phyloP scores from a whole-genome alignment of 2,329 filamentous ascomycete genomes.

The Clonostachys rosea region DNA sequence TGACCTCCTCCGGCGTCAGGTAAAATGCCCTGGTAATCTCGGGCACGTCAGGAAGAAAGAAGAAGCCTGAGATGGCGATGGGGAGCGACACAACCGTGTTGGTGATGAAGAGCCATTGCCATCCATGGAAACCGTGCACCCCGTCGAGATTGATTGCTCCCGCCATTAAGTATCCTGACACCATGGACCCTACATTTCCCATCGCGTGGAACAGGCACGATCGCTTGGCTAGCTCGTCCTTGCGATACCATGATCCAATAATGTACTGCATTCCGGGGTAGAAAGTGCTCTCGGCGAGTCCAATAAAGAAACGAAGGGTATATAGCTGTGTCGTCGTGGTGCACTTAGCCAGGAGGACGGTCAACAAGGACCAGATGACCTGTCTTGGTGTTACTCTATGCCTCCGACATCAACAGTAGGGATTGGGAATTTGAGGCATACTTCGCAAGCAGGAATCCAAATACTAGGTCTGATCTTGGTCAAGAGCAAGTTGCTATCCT shows the following conservation, averaged over 20 bases:
- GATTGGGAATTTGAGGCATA: neutral
- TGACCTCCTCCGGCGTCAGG: constrained; percentile 15
- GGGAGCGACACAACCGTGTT: constrained; percentile 55
- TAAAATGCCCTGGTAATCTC: constrained; percentile 18
- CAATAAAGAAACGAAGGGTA: constrained; percentile 36
- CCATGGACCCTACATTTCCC: constrained; percentile 15
- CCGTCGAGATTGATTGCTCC: constrained; percentile 59
- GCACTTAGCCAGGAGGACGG: constrained; percentile 27
- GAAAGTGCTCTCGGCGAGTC: constrained; percentile 28
- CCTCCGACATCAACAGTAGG: neutral
- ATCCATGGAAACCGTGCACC: constrained; percentile 49
- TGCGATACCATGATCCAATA: constrained; percentile 37
- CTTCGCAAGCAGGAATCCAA: constrained; percentile 32
- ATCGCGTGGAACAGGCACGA: constrained; percentile 32
- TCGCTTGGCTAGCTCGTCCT: constrained; percentile 34
- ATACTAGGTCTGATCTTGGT: constrained; percentile 29
- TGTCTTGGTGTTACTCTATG: neutral
- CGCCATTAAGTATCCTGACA: constrained; percentile 23
- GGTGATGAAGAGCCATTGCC: constrained; percentile 65
- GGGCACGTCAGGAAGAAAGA: constrained; percentile 21
- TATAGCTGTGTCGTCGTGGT: constrained; percentile 26
- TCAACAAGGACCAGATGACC: constrained; percentile 17
- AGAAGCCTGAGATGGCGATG: constrained; percentile 22
- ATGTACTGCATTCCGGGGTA: constrained; percentile 32
- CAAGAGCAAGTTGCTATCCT: constrained; percentile 22